These are phyloP conservation scores for Hanseniaspora gamundiae DNA, from an alignment of 1,139 yeast genomes.

Conservation along the genomic window DNA sequence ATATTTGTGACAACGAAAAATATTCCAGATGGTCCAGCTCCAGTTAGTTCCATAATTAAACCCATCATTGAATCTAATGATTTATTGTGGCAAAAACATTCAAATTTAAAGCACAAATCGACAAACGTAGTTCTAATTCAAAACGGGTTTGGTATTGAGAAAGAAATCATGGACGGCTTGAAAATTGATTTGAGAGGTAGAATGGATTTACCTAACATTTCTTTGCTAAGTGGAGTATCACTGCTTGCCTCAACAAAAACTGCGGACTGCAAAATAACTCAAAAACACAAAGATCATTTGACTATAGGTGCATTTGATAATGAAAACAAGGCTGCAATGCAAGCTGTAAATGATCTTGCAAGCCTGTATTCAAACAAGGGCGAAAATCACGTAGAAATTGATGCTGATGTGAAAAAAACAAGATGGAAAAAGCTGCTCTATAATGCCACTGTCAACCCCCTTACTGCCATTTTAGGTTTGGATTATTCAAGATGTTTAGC, in stretches of 20 bases:
- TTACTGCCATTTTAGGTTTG: conserved; percentile 36
- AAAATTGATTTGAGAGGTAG: conserved; percentile 19
- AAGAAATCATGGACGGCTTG: conserved; percentile 33
- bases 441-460: conserved; percentile 43
- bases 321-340: conserved; percentile 13
- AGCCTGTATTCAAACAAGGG: conserved; percentile 30
- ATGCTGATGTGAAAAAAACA: conserved; percentile 34
- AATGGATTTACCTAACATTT: conserved; percentile 15
- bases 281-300: conserved; percentile 23
- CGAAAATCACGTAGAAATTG: conserved; percentile 26
- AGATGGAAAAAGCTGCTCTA: conserved; percentile 51
- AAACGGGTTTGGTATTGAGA: conserved; percentile 48
- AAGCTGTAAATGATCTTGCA: conserved; percentile 27
- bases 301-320: conserved; percentile 36
- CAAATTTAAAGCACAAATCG: conserved; percentile 12
- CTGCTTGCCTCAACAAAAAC: conserved; percentile 32
- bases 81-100: conserved; percentile 6
- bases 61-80: conserved; percentile 31
- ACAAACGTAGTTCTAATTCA: conserved; percentile 41
- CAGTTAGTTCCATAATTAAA: conserved; percentile 35
- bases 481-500: conserved; percentile 36
- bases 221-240: conserved; percentile 41
- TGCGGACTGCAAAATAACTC: conserved; percentile 20
- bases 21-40: conserved; percentile 37
- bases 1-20: conserved; percentile 47